A percentile compares a stretch with the other conserved stretches of the same genome.
Evolutionary conservation across 2,329 filamentous ascomycete genomes (phyloP).

Genomic region (Volutella citrinella): DNA sequence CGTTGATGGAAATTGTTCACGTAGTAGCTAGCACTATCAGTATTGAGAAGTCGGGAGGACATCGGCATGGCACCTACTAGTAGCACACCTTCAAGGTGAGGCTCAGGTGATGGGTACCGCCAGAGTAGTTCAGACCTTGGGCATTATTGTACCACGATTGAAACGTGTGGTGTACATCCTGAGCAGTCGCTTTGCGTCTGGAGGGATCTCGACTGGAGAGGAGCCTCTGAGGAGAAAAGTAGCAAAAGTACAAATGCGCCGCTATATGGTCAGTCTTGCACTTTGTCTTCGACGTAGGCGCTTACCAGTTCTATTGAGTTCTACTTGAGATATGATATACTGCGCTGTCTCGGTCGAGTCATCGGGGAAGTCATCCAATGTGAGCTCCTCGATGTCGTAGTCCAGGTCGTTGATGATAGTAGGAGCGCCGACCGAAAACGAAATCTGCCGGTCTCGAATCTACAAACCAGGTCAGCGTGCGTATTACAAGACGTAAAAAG

Average conservation of each 20-base stretch:
- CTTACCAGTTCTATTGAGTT: constrained; percentile 2
- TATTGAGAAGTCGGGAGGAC: not conserved
- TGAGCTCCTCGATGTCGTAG: constrained; percentile 8
- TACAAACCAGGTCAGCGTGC: not conserved
- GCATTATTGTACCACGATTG: not conserved
- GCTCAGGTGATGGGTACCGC: not conserved
- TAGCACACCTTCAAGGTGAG: constrained; percentile 2
- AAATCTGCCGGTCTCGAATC: constrained; percentile 8
- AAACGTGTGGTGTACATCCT: not conserved
- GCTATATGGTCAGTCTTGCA: not conserved
- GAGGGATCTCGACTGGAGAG: not conserved
- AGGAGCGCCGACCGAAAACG: constrained; percentile 7
- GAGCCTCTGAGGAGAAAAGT: constrained; percentile 3
- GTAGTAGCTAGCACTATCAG: not conserved
- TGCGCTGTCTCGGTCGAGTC: constrained; percentile 5
- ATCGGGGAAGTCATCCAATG: constrained; percentile 7
- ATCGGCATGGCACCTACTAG: not conserved
- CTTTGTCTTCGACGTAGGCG: not conserved
- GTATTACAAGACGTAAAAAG: not conserved
- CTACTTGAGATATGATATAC: constrained; percentile 8
- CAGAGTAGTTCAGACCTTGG: not conserved
- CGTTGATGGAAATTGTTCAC: not conserved
- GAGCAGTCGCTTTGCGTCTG: not conserved
- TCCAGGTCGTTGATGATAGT: constrained; percentile 11
- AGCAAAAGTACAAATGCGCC: constrained; percentile 3